A percentile compares a stretch with the other conserved stretches of the same genome.
Evolutionary conservation across 2,329 filamentous ascomycete species (phyloP).

Genomic region (Verticillium klebahnii): DNA sequence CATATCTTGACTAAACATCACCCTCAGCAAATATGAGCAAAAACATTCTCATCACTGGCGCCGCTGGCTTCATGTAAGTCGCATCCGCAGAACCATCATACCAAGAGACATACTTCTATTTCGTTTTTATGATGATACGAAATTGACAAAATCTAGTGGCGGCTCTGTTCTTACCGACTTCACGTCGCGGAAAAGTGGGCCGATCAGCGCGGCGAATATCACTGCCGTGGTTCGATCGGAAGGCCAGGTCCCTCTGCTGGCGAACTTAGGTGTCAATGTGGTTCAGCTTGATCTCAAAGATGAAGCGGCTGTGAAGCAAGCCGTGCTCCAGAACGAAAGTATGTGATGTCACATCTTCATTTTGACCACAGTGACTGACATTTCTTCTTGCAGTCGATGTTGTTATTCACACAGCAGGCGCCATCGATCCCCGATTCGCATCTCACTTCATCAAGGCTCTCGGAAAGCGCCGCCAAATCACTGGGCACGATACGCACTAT

Average conservation of each 20-base stretch:
- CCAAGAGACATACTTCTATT: too few species aligned
- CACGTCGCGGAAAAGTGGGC: constrained; percentile 13
- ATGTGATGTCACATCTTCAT: neutral
- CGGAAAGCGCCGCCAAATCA: constrained; percentile 19
- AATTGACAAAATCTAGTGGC: constrained; percentile 17
- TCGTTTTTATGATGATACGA: too few species aligned
- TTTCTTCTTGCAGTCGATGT: constrained; percentile 24
- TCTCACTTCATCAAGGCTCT: constrained; percentile 27
- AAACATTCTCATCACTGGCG: constrained; percentile 29
- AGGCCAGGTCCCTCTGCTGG: constrained; percentile 24
- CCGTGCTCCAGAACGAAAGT: constrained; percentile 20
- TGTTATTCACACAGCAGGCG: constrained; percentile 28
- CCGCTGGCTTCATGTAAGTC: constrained; percentile 27
- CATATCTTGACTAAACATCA: neutral
- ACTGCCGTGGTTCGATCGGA: constrained; percentile 26
- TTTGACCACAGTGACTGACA: neutral
- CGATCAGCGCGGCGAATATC: constrained; percentile 18
- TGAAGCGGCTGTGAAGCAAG: constrained; percentile 16
- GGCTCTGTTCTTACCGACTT: constrained; percentile 30
- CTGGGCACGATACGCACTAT: constrained; percentile 21
- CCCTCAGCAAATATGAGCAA: constrained; percentile 6
- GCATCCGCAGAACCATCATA: neutral
- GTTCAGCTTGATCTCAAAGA: constrained; percentile 26
- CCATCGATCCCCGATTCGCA: constrained; percentile 18
- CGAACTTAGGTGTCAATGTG: constrained; percentile 23